Base-by-base conservation (phyloP, 2,329 filamentous ascomycete species). In the Aureobasidium lini region DNA sequence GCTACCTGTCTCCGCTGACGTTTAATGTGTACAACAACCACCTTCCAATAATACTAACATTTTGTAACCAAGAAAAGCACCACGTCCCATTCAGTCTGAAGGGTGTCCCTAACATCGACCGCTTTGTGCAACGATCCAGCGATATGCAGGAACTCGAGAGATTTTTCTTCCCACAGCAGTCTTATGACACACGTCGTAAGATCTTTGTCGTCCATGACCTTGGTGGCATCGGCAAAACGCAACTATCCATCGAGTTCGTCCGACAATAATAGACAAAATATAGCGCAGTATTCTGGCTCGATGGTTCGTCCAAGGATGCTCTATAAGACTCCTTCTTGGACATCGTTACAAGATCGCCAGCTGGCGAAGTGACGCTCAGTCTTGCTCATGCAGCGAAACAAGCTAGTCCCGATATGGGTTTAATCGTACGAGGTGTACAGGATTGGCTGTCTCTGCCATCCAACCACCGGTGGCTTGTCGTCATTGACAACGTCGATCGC, bases 211-310 rank as follows among this genome's bases (percentile, higher is more conserved):
- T 71, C 31, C 60, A 67, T 58, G 66, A 69, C 16, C 61, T 68
- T 37, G 66, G 67, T 13, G 67, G 69, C 2, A 67, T 69, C 9
- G 68, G 69, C 15, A 70, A 71, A 61, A 70, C 69, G 6, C 66
- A 69, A 56, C 59, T 70, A 16, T 62, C 48, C 6, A 53, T 62
- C 18, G 58, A 66, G 50, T 69, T 67, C 60, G 64, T 63, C 11
- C 60, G 61, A 59, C 61, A 52, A 43, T 63, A 71, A 53, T 32
- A 63, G 44, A 44, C 52, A 16, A 44, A 39, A 6, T 72, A 70
- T 59, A 68, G 62, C 50, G 66, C 68, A 10, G 62, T 73, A 44
- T 69, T 73, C 62, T 72, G 68, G 70, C 58, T 73, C 3, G 67
- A 73, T 59, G 66, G 66, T 52, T 73, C 46, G n/a, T 34, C 29